Conservation (phyloP, 176 grass and related monocot genomes). For the Carex parvula region DNA sequence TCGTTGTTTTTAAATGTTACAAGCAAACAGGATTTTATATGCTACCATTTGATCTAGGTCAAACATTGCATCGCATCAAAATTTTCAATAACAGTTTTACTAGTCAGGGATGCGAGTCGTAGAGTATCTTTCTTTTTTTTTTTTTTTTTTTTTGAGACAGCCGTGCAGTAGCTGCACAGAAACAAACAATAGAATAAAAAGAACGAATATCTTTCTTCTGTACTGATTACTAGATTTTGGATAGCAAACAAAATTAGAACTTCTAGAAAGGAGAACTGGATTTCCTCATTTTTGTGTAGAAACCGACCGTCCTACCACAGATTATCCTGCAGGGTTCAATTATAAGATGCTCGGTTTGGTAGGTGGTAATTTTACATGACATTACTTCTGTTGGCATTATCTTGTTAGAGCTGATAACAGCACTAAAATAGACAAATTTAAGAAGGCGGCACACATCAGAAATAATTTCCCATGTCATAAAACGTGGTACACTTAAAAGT, state of each 20-base stretch:
- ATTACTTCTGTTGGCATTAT: not conserved
- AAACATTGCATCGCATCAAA: not conserved
- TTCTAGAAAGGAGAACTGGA: too few relatives aligned
- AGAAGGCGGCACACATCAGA: conserved; percentile 34
- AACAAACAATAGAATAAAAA: too few relatives aligned
- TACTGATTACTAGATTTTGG: too few relatives aligned
- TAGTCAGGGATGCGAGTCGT: too few relatives aligned
- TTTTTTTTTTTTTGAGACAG: too few relatives aligned
- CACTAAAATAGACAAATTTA: too few relatives aligned
- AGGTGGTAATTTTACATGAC: conserved; percentile 6
- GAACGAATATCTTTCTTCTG: too few relatives aligned
- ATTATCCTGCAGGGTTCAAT: not conserved
- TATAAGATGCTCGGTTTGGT: not conserved
- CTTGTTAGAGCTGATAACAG: conserved; percentile 60
- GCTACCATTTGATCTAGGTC: not conserved
- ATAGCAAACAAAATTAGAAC: too few relatives aligned
- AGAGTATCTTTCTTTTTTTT: too few relatives aligned
- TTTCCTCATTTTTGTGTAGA: too few relatives aligned
- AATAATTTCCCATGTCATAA: not conserved
- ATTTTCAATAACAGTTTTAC: not conserved
- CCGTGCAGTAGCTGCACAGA: too few relatives aligned
- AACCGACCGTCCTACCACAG: not conserved
- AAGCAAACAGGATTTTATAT: not conserved
- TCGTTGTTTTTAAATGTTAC: not conserved
- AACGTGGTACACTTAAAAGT: not conserved